Evolutionary conservation across 2,329 filamentous ascomycete species (phyloP).

Genomic region (Ceratocystis variospora): DNA sequence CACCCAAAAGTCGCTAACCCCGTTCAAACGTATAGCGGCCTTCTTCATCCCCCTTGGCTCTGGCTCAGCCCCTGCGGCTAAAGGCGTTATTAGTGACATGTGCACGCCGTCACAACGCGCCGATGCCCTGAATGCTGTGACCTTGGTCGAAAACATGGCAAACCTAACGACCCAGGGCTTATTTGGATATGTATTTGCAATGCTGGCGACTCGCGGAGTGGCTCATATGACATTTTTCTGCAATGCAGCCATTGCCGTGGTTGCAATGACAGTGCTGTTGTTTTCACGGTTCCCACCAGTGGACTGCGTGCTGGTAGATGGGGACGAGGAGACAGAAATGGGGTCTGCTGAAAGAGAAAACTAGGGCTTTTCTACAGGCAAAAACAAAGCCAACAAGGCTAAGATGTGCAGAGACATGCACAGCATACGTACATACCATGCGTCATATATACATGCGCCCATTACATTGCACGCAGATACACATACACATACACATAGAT

Average conservation of each 20-base stretch:
- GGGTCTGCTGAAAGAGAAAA: not conserved
- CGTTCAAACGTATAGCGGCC: constrained; percentile 32
- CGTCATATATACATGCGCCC: too few relatives aligned
- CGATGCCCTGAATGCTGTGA: constrained; percentile 56
- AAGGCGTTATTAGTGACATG: constrained; percentile 62
- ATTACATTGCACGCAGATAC: too few relatives aligned
- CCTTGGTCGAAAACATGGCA: constrained; percentile 55
- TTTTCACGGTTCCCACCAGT: constrained; percentile 15
- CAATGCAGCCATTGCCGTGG: constrained; percentile 37
- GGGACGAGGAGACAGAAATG: not conserved
- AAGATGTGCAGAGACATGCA: not conserved
- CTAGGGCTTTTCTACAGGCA: not conserved
- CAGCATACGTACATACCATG: not conserved
- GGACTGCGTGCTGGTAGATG: constrained; percentile 10
- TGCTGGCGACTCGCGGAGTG: constrained; percentile 44
- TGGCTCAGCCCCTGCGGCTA: constrained; percentile 54
- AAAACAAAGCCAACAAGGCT: not conserved
- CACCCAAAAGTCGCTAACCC: not conserved
- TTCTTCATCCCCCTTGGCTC: constrained; percentile 53
- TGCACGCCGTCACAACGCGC: constrained; percentile 45
- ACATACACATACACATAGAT: too few relatives aligned
- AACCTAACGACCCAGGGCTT: constrained; percentile 48
- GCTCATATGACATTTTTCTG: constrained; percentile 51
- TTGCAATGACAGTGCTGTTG: constrained; percentile 13
- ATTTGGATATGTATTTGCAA: constrained; percentile 54